phyloP scores from a whole-genome alignment of 495 filamentous ascomycete species.

The Daldinia caldariorum region DNA sequence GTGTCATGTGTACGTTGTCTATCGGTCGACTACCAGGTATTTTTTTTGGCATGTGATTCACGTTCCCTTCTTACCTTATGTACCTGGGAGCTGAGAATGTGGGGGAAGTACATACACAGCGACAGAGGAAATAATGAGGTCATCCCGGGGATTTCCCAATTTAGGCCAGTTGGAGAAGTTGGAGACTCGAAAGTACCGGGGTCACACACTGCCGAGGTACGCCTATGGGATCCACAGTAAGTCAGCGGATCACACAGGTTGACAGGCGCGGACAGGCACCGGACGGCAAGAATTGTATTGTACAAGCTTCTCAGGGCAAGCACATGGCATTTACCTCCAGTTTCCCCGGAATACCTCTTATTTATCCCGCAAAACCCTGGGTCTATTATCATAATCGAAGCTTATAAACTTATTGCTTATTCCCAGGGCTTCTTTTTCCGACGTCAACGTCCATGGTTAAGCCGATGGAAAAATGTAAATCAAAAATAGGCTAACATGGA shows the following conservation, averaged over 20 bases:
- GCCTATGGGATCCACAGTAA: slow-evolving; percentile 4
- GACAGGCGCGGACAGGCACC: no score
- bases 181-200: slow-evolving; percentile 19
- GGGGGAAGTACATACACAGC: not conserved
- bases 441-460: not conserved
- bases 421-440: not conserved
- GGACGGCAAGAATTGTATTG: not conserved
- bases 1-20: slow-evolving; percentile 5
- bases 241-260: slow-evolving; percentile 19
- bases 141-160: slow-evolving; percentile 5
- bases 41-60: slow-evolving; percentile 31
- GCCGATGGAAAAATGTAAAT: not conserved
- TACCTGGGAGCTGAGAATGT: slow-evolving; percentile 25
- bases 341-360: not conserved
- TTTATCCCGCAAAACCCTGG: not conserved
- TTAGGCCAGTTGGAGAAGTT: slow-evolving; percentile 8
- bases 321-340: slow-evolving; percentile 2
- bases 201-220: slow-evolving; percentile 32
- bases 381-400: not conserved
- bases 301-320: slow-evolving; percentile 11
- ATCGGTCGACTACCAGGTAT: not conserved
- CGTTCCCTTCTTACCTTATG: not conserved
- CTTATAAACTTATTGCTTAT: no score
- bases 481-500: not conserved
- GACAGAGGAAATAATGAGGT: slow-evolving; percentile 29